phyloP scores from a whole-genome alignment of 2,329 filamentous ascomycete species.

The Hypoxylon sp. region DNA sequence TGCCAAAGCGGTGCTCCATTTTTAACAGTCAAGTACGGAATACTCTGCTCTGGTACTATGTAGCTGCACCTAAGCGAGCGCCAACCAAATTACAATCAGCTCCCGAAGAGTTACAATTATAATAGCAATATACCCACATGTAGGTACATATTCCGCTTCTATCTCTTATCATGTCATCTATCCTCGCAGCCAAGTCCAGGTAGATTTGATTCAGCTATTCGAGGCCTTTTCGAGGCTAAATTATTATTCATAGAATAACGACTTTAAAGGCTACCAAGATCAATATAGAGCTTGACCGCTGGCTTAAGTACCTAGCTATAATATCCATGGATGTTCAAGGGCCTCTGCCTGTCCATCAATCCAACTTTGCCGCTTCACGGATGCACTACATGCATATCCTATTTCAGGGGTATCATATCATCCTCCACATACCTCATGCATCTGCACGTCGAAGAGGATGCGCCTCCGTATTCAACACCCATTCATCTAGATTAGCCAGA shows the following conservation, averaged over 20 bases:
- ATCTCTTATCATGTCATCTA: neutral
- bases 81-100: slow-evolving; percentile 1
- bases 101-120: neutral
- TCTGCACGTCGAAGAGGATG: slow-evolving; percentile 62
- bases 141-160: neutral
- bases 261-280: neutral
- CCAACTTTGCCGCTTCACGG: neutral
- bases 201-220: too few species aligned
- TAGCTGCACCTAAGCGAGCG: neutral
- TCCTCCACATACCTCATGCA: slow-evolving; percentile 33
- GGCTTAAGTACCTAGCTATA: slow-evolving; percentile 1
- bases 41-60: slow-evolving; percentile 1
- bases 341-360: neutral
- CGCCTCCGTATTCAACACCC: slow-evolving; percentile 71
- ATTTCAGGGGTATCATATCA: slow-evolving; percentile 27
- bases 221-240: too few species aligned
- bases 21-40: slow-evolving; percentile 3
- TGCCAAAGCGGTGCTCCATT: slow-evolving; percentile 10
- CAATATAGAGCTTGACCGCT: neutral
- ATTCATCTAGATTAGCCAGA: slow-evolving; percentile 71
- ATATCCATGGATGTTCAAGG: too few species aligned
- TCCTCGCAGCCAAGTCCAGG: too few species aligned
- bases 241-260: too few species aligned
- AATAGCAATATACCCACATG: slow-evolving; percentile 6
- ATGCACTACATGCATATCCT: slow-evolving; percentile 16